Evolutionary conservation across 2,329 filamentous ascomycete genomes (phyloP).

Genomic region (Xylogone sp.): DNA sequence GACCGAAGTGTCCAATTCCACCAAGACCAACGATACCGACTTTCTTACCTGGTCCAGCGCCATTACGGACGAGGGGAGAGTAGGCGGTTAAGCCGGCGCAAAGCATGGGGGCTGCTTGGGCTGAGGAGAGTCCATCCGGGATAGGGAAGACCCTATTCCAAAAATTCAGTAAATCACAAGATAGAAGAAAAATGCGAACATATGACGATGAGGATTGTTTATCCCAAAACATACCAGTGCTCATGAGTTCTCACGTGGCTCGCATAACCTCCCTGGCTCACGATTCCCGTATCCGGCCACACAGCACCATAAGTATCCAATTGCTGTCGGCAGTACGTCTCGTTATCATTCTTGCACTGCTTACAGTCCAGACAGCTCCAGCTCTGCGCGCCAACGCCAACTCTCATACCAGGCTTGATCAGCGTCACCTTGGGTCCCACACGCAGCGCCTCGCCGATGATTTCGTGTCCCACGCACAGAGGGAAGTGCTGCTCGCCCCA

Average conservation of each 20-base stretch:
- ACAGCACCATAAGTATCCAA: conserved; percentile 45
- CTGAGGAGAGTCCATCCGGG: conserved; percentile 62
- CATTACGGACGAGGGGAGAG: conserved; percentile 73
- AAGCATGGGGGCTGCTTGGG: conserved; percentile 72
- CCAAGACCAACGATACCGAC: conserved; percentile 72
- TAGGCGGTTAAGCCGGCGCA: conserved; percentile 82
- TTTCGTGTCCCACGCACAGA: conserved; percentile 55
- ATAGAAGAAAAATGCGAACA: too few species aligned
- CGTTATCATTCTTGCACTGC: conserved; percentile 50
- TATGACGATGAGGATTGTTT: too few species aligned
- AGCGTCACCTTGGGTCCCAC: conserved; percentile 63
- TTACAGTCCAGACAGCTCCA: conserved; percentile 51
- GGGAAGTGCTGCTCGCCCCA: conserved; percentile 48
- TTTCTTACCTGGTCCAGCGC: conserved; percentile 73
- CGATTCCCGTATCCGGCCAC: conserved; percentile 56
- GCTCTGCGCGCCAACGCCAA: conserved; percentile 52
- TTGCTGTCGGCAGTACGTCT: conserved; percentile 50
- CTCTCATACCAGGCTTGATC: conserved; percentile 48
- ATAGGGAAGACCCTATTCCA: conserved; percentile 60
- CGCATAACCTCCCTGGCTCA: conserved; percentile 61
- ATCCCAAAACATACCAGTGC: conserved; percentile 54
- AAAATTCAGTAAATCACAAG: neutral
- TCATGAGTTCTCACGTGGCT: conserved; percentile 71
- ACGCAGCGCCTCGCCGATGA: conserved; percentile 64
- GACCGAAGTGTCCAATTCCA: conserved; percentile 67